Evolutionary conservation across 2,329 filamentous ascomycete genomes (phyloP), one percentile per base, ranked within the genome.

Genomic region (Diaporthe vaccinii): DNA sequence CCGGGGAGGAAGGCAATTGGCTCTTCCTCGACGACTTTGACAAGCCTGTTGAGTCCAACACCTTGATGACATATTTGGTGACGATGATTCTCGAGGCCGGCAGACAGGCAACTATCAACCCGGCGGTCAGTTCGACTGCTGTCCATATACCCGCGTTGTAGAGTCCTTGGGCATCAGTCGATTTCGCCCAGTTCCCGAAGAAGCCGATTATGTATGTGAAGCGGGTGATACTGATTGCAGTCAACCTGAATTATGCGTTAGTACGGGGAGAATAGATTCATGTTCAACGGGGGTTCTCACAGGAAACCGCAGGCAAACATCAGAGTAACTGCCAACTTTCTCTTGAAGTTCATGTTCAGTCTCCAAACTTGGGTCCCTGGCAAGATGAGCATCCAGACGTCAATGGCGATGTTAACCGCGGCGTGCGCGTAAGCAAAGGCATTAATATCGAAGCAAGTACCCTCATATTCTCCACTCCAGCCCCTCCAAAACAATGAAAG

Each of bases 351-450:
- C 76, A 86, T 81, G 58, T 84, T 83, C 9, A 86, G 78, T 28
- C 79, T 81, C 76, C 84, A 81, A 28, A 87, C 80, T 14, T 85
- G 83, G 3, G 81, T 81, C 72, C 85, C 81, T 1, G 85, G 85
- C 5, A 87, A 78, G 5, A 81, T 78, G 73, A 84, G 85, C 57
- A 84, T 84, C 39, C 84, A 72, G 9, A 86, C 67, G 76, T 86
- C 84, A 14, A 84, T 84, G 34, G 83, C 62, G 65, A 86, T 85
- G 76, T 86, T 85, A 25, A 85, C 78, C 5, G 80, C 83, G 0
- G 84, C 84, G 70, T 85, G 84, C 59, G 80, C 79, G 28, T 85
- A 73, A 10, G 59, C 49, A 41, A 55, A 73, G 20, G 34, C 49
- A n/a, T 67, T 73, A 14, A 68, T 39, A 31, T 73, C 41, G 39